phyloP scores from a whole-genome alignment of 2,329 filamentous ascomycete species.

The Talaromyces sp. region DNA sequence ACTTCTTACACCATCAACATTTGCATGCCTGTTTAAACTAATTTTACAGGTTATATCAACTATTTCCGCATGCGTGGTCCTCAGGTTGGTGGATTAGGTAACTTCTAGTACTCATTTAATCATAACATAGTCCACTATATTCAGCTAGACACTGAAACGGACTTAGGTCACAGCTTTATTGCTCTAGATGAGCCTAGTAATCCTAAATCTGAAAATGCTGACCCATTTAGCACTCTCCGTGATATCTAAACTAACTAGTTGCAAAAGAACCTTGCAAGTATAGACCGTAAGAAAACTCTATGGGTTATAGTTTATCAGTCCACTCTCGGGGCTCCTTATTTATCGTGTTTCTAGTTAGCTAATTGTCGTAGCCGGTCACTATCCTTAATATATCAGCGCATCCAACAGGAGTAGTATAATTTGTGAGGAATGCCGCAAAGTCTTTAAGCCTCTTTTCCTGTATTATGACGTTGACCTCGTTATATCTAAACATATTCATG shows the following conservation, averaged over 20 bases:
- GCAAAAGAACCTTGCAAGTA: constrained; percentile 24
- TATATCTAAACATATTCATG: constrained; percentile 57
- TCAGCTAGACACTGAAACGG: constrained; percentile 22
- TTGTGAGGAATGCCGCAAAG: constrained; percentile 47
- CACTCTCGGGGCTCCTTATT: neutral
- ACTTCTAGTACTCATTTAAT: constrained; percentile 21
- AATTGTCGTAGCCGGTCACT: constrained; percentile 23
- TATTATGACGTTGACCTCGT: constrained; percentile 55
- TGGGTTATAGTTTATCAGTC: constrained; percentile 26
- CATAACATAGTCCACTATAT: constrained; percentile 22
- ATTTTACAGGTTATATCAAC: constrained; percentile 29
- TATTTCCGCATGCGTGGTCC: constrained; percentile 27
- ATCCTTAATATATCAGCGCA: constrained; percentile 26
- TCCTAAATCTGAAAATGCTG: constrained; percentile 8
- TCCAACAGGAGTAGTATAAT: constrained; percentile 13
- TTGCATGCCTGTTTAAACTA: constrained; percentile 27
- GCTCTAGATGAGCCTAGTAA: constrained; percentile 20
- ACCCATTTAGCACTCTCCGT: constrained; percentile 18
- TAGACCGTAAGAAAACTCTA: constrained; percentile 30
- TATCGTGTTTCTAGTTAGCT: neutral
- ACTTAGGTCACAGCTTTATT: constrained; percentile 19
- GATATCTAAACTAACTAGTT: constrained; percentile 19
- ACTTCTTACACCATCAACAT: constrained; percentile 24
- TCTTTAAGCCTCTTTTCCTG: constrained; percentile 53
- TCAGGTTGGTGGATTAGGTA: constrained; percentile 21